These are phyloP conservation scores for Hyaloperonospora brassicae DNA, from an alignment of 352 stramenopile genomes.

Conservation along the genomic window DNA sequence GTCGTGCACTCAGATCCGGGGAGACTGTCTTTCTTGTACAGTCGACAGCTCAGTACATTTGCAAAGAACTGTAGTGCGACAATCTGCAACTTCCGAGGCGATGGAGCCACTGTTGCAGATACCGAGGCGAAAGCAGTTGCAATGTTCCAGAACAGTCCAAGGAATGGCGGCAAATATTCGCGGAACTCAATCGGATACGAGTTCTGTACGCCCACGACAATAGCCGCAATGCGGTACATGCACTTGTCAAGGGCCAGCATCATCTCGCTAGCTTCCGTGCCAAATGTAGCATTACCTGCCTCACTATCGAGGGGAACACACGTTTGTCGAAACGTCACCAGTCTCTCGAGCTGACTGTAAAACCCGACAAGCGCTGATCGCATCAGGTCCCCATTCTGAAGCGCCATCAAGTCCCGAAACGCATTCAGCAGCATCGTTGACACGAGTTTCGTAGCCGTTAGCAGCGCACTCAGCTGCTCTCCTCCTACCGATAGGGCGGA, in stretches of 20 bases:
- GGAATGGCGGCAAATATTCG: slow-evolving; percentile 58
- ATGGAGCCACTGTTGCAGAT: slow-evolving; percentile 4
- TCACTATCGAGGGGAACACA: slow-evolving; percentile 12
- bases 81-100: slow-evolving; percentile 46
- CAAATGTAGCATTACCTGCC: neutral
- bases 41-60: slow-evolving; percentile 68
- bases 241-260: slow-evolving; percentile 49
- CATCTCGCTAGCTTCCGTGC: slow-evolving; percentile 10
- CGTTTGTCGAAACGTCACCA: slow-evolving; percentile 40
- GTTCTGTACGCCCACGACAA: slow-evolving; percentile 68
- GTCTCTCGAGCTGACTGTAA: slow-evolving; percentile 60
- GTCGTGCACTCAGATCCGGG: slow-evolving; percentile 31
- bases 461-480: slow-evolving; percentile 33
- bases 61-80: slow-evolving; percentile 71
- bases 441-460: slow-evolving; percentile 57
- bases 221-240: slow-evolving; percentile 47
- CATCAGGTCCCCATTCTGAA: slow-evolving; percentile 54
- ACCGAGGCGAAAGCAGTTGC: slow-evolving; percentile 23
- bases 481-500: slow-evolving; percentile 7
- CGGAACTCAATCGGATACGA: slow-evolving; percentile 82
- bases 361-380: slow-evolving; percentile 53
- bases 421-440: slow-evolving; percentile 62
- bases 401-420: slow-evolving; percentile 47
- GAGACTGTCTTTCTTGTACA: slow-evolving; percentile 75
- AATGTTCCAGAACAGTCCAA: slow-evolving; percentile 59